Base-by-base conservation (phyloP, 371 early-diverging fungal genomes). In the Phascolomyces articulosus region DNA sequence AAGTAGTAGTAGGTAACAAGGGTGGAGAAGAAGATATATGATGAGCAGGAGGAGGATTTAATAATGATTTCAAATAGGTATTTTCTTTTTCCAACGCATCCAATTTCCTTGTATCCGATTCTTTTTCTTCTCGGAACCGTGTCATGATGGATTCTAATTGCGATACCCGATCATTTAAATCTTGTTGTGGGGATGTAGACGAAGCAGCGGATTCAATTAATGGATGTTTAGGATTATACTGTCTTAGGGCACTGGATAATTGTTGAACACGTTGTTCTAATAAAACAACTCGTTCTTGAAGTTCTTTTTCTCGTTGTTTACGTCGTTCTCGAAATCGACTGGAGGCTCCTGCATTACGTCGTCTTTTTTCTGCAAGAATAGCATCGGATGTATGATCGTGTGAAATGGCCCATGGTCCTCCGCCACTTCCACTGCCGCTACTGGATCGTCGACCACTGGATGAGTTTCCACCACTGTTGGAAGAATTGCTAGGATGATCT, bases 281-380 rank as follows among this genome's bases (percentile, higher is more conserved):
- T 18, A 67, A 70, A 58, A 76, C 40, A 55, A 86, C 87, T 58
- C 73, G 72, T 18, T 83, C 83, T 38, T 72, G 74, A 55, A 83
- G 77, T 49, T 86, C 86, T 6, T 76, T 68, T 48, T 86, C 86
- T 40, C 84, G 74, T 61, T 87, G 86, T 60, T 86, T 86, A 23
- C 86, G 79, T 29, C 86, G 81, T 64, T 84, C 86, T 41, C 86
- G 75, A 51, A 86, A 86, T 9, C 86, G 70, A 31, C 84, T 84
- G 8, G 82, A 81, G 0, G 86, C 86, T 24, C 80, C 80, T 40
- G 86, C 86, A 62, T 86, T 86, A 28, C 86, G 65, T 60, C 82
- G 73, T 49, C 86, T 69, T 62, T 88, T 85, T 67, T 90, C 90
- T 20, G 85, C 86, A 21, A 89, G 58, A 1, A 85, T 72, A 29